These are phyloP conservation scores for Sugiyamaella grinbergsii DNA, from an alignment of 1,139 yeast genomes.

Conservation along the genomic window DNA sequence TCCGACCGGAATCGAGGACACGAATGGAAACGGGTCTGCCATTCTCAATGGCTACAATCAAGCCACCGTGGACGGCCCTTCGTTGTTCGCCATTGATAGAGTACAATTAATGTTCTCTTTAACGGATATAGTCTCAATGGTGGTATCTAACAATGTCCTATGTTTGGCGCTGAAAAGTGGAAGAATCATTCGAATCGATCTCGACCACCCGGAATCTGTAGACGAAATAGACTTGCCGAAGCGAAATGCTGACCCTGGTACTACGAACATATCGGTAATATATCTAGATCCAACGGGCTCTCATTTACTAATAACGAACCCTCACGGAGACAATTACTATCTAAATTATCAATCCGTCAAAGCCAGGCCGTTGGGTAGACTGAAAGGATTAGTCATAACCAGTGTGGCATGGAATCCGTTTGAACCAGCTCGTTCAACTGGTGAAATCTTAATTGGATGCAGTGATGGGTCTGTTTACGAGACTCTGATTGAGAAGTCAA, in stretches of 20 bases:
- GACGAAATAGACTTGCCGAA: conserved; percentile 44
- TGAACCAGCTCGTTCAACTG: conserved; percentile 47
- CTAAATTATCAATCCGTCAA: conserved; percentile 45
- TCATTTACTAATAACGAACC: conserved; percentile 52
- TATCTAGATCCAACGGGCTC: conserved; percentile 54
- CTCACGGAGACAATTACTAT: conserved; percentile 50
- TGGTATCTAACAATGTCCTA: conserved; percentile 53
- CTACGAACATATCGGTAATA: conserved; percentile 35
- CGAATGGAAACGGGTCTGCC: background rate
- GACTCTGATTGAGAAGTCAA: conserved; percentile 48
- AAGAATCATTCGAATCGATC: conserved; percentile 53
- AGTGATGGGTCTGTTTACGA: conserved; percentile 51
- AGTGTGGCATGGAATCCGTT: conserved; percentile 50
- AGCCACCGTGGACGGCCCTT: conserved; percentile 11
- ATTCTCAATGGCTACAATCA: conserved; percentile 18
- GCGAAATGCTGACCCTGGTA: conserved; percentile 34
- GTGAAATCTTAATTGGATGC: conserved; percentile 54
- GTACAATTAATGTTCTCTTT: conserved; percentile 60
- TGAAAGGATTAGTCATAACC: conserved; percentile 48
- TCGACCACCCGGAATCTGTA: conserved; percentile 57
- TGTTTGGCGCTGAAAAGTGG: conserved; percentile 52
- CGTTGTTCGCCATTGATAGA: conserved; percentile 48
- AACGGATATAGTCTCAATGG: conserved; percentile 47
- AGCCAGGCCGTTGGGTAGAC: conserved; percentile 46
- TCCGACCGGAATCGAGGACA: background rate